A percentile compares a stretch with the other conserved stretches of the same genome.
Conservation (phyloP, 345 rosid genomes). For the Boechera divaricarpa region DNA sequence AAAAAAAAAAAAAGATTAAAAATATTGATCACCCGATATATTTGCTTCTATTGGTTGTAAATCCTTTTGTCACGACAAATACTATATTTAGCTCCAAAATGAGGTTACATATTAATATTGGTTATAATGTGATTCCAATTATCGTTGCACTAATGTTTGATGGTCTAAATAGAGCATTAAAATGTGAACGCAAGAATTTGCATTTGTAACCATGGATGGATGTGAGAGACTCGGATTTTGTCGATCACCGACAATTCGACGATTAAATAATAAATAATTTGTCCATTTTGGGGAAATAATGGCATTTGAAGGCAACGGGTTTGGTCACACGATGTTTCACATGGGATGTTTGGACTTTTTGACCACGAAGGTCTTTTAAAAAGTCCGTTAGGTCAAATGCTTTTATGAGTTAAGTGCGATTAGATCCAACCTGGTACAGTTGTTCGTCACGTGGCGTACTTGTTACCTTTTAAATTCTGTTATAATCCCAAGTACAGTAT, state of each 20-base stretch:
- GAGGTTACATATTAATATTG: conserved; percentile 23
- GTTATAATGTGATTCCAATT: not conserved
- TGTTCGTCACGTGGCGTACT: conserved; percentile 36
- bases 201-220: conserved; percentile 1
- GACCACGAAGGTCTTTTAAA: not conserved
- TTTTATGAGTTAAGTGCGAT: conserved; percentile 37
- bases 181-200: conserved; percentile 27
- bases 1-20: conserved; percentile 6
- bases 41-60: conserved; percentile 35
- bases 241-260: conserved; percentile 39
- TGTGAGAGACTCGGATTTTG: not conserved
- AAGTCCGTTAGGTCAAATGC: conserved; percentile 29
- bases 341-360: conserved; percentile 45
- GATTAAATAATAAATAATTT: not conserved
- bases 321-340: conserved; percentile 41
- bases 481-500: not conserved
- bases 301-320: conserved; percentile 16
- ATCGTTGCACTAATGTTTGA: not conserved
- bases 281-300: conserved; percentile 19
- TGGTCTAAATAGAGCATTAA: not conserved
- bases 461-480: not conserved
- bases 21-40: conserved; percentile 1
- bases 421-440: conserved; percentile 39
- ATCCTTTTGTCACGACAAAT: conserved; percentile 31
- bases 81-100: conserved; percentile 31